Conservation (phyloP, 495 filamentous ascomycete genomes). For the Halenospora varia region DNA sequence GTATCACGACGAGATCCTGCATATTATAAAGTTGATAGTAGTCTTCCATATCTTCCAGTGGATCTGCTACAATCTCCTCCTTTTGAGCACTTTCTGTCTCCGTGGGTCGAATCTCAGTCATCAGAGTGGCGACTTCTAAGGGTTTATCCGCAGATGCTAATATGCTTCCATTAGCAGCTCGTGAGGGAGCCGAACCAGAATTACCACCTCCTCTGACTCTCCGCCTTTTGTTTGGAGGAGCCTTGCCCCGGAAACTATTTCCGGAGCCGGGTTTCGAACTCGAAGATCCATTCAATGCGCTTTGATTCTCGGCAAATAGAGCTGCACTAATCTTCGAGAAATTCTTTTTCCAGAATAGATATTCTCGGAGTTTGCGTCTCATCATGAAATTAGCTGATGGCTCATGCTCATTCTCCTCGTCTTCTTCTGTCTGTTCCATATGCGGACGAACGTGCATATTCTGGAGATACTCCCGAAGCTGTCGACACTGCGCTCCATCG, state of each 20-base stretch:
- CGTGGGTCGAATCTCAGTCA: slow-evolving; percentile 64
- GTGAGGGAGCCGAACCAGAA: slow-evolving; percentile 47
- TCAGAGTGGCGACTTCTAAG: slow-evolving; percentile 61
- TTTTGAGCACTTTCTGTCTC: slow-evolving; percentile 60
- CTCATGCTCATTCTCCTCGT: slow-evolving; percentile 37
- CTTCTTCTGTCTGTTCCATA: slow-evolving; percentile 38
- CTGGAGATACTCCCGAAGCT: slow-evolving; percentile 86
- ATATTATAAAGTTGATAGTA: slow-evolving; percentile 93
- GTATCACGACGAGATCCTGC: slow-evolving; percentile 81
- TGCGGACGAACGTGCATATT: slow-evolving; percentile 75
- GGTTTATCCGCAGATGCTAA: slow-evolving; percentile 78
- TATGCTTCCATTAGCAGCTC: slow-evolving; percentile 62
- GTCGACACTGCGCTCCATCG: slow-evolving; percentile 81
- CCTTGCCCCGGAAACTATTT: slow-evolving; percentile 50
- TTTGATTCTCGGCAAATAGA: slow-evolving; percentile 74
- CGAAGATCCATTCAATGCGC: slow-evolving; percentile 61
- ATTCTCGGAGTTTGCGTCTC: slow-evolving; percentile 79
- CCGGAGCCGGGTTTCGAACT: slow-evolving; percentile 34
- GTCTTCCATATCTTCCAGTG: slow-evolving; percentile 83
- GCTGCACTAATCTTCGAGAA: slow-evolving; percentile 78
- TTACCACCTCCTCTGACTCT: slow-evolving; percentile 79
- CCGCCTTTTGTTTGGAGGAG: slow-evolving; percentile 83
- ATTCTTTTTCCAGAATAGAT: slow-evolving; percentile 87
- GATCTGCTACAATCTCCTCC: slow-evolving; percentile 74
- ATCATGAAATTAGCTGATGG: slow-evolving; percentile 83